phyloP scores from a whole-genome alignment of 208 protist genomes.

The Crithidia brevicula region DNA sequence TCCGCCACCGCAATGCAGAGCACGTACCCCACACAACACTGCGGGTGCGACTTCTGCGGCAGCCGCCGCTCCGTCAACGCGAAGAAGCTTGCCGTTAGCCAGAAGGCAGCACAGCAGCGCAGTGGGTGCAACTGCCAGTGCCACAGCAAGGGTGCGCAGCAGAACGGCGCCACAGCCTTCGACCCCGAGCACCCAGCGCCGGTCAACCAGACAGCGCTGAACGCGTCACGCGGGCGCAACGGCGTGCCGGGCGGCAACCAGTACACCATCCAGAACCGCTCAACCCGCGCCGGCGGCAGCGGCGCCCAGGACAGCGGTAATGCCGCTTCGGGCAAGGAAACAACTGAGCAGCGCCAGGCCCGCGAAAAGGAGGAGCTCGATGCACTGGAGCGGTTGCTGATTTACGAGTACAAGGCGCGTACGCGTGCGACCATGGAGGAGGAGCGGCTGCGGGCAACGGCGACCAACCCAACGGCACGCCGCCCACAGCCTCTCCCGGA shows the following conservation, averaged over 20 bases:
- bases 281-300: constrained; percentile 2
- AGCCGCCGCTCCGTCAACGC: constrained; percentile 75
- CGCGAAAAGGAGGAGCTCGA: constrained; percentile 75
- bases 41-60: constrained; percentile 89
- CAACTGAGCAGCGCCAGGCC: constrained; percentile 51
- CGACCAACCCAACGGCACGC: constrained; percentile 35
- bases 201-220: constrained; percentile 85
- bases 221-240: constrained; percentile 68
- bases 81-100: constrained; percentile 75
- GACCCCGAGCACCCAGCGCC: constrained; percentile 74
- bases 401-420: constrained; percentile 88
- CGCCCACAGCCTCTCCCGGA: constrained; percentile 48
- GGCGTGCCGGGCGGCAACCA: constrained; percentile 53
- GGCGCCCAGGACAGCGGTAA: constrained; percentile 13
- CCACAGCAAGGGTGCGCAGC: constrained; percentile 38
- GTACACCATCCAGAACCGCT: constrained; percentile 47
- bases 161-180: constrained; percentile 40
- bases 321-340: constrained; percentile 6
- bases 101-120: constrained; percentile 32
- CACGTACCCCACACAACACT: constrained; percentile 59
- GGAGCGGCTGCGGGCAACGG: constrained; percentile 40
- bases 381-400: constrained; percentile 86
- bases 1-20: constrained; percentile 47
- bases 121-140: constrained; percentile 66
- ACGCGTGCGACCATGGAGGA: constrained; percentile 69